Base-by-base conservation (phyloP, 2,329 filamentous ascomycete genomes). In the Pseudogymnoascus sp. region DNA sequence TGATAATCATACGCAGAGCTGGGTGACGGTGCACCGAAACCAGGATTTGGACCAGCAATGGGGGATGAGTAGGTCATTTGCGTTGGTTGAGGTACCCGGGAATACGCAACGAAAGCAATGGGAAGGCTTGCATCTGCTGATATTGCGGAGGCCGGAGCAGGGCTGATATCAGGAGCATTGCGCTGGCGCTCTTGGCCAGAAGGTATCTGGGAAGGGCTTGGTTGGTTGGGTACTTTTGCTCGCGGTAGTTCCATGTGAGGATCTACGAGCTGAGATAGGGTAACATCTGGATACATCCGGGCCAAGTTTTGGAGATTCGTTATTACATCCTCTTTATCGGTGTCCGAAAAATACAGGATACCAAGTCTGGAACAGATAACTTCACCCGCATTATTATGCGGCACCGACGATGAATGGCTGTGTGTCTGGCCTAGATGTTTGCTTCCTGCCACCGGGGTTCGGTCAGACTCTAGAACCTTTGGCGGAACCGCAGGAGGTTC, bases 251-350 rank as follows among this genome's bases (percentile, higher is more conserved):
- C 49, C 49, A 56, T 56, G 4, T 34, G 28, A 34, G 49, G 49
- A 56, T 56, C 28, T 56, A 56, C n/a, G 16, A 56, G 28, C 16
- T 56, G 49, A 8, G 49, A 34, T 56, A 56, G 28, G 12, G 49
- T 56, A 56, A 56, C 49, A 34, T 56, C 49, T 4, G 49, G 49
- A 34, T 56, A 56, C 49, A 56, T 56, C 9, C 28, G 49, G 11
- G 49, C 49, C 16, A 56, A 14, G n/a, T 56, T 34, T 56, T 34
- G 49, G 28, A 56, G 16, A 34, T 56, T 56, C 28, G 49, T 34
- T 34, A 56, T 34, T 28, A 34, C 16, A 34, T 34, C 49, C 28
- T 56, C 49, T n/a, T 56, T 56, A 8, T 56, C 49, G 25, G 25
- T 21, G 9, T 56, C 49, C 5, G 28, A 34, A 21, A 56, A 16